These are phyloP conservation scores for Metarhizium album DNA, from an alignment of 2,329 filamentous ascomycete species.

Conservation along the genomic window DNA sequence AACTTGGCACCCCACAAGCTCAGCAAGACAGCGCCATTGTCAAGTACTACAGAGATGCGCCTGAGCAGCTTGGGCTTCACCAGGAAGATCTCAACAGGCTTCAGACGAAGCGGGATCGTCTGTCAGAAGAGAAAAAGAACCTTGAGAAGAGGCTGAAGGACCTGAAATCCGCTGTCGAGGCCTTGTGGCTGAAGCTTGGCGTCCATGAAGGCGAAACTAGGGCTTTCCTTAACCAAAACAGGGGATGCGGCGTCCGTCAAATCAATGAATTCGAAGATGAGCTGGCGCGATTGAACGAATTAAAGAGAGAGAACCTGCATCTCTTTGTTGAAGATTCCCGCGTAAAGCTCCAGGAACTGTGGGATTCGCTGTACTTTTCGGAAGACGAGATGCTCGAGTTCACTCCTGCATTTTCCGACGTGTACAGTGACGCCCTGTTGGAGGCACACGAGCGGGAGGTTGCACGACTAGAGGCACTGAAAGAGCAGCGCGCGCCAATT, in stretches of 20 bases:
- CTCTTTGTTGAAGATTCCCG: slow-evolving; percentile 93
- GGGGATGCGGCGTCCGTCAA: slow-evolving; percentile 79
- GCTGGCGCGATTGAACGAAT: slow-evolving; percentile 71
- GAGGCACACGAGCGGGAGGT: slow-evolving; percentile 94
- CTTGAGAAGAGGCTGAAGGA: slow-evolving; percentile 71
- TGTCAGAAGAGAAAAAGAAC: slow-evolving; percentile 77
- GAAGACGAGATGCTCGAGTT: slow-evolving; percentile 99
- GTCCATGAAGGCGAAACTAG: slow-evolving; percentile 76
- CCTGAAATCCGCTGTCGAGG: slow-evolving; percentile 66
- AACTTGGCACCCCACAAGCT: slow-evolving; percentile 85
- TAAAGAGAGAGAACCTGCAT: slow-evolving; percentile 91
- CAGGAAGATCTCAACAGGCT: slow-evolving; percentile 72
- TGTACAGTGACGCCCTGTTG: slow-evolving; percentile 89
- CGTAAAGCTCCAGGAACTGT: slow-evolving; percentile 82
- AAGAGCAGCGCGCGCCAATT: slow-evolving; percentile 77
- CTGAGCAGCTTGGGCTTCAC: slow-evolving; percentile 88
- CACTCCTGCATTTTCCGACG: slow-evolving; percentile 90
- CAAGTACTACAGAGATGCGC: slow-evolving; percentile 78
- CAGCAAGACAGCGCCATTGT: slow-evolving; percentile 85
- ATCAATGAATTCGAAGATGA: slow-evolving; percentile 97
- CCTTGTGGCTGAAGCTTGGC: slow-evolving; percentile 78
- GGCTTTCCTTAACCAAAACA: slow-evolving; percentile 74
- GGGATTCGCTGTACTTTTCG: slow-evolving; percentile 88
- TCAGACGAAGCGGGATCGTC: slow-evolving; percentile 63
- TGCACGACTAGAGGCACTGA: slow-evolving; percentile 64